Conservation (phyloP, 1,139 yeast genomes). For the Yamadazyma conglobata region DNA sequence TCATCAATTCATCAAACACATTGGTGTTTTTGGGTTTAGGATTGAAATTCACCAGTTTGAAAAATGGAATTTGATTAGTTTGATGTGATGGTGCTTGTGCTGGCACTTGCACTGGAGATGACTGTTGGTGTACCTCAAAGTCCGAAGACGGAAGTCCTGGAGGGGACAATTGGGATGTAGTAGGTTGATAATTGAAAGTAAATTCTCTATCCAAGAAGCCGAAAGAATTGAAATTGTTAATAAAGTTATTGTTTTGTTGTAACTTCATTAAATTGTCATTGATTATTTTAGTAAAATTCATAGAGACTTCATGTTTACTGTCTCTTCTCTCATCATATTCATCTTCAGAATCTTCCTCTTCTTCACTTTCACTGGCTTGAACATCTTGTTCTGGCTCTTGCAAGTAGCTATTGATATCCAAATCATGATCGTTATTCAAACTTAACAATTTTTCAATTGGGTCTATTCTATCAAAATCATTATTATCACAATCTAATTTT, state of each 20-base stretch:
- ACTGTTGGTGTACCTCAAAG: too few species aligned
- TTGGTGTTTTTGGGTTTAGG: conserved; percentile 30
- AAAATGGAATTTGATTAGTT: conserved; percentile 31
- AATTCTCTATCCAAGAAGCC: conserved; percentile 25
- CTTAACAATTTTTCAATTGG: conserved; percentile 45
- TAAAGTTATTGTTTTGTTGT: conserved; percentile 25
- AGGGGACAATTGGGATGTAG: conserved; percentile 1
- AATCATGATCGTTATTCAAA: conserved; percentile 31
- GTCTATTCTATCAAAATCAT: conserved; percentile 36
- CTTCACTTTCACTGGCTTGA: conserved; percentile 9
- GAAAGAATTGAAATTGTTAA: conserved; percentile 29
- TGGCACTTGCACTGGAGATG: not conserved
- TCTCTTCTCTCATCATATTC: conserved; percentile 12
- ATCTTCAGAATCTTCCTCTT: conserved; percentile 7
- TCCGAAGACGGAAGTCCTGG: too few species aligned
- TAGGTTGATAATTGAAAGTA: conserved; percentile 4
- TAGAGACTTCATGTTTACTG: conserved; percentile 17
- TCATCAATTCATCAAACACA: conserved; percentile 39
- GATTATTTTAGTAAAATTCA: conserved; percentile 37
- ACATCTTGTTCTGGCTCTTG: conserved; percentile 3
- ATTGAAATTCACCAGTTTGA: conserved; percentile 37
- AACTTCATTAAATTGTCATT: conserved; percentile 37
- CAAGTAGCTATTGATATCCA: conserved; percentile 20
- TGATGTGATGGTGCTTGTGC: conserved; percentile 1
- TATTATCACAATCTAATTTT: conserved; percentile 5